Evolutionary conservation across 371 early-diverging fungal species (phyloP).

Genomic region (Mortierella sp.): DNA sequence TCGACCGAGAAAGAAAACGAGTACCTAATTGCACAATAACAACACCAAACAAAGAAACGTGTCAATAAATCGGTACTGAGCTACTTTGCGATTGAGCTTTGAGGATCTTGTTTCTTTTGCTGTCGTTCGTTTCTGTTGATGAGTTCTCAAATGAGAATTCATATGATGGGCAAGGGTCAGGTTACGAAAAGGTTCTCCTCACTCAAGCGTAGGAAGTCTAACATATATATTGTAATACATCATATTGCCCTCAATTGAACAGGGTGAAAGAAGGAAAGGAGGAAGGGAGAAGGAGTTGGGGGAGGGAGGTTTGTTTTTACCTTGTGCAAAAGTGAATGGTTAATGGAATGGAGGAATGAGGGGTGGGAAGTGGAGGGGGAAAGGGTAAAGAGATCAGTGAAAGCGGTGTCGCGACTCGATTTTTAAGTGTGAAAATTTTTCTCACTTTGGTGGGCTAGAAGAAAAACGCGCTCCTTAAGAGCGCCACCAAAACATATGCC

Average conservation of each 20-base stretch:
- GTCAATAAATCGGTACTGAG: background rate
- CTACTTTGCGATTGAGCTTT: too few species aligned
- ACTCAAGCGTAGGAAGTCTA: slow-evolving; percentile 38
- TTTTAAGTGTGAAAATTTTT: slow-evolving; percentile 6
- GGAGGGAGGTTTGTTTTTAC: background rate
- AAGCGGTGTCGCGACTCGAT: background rate
- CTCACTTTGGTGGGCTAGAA: background rate
- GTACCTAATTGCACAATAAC: too few species aligned
- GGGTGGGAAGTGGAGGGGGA: background rate
- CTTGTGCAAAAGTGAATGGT: background rate
- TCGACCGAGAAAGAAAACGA: background rate
- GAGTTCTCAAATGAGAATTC: background rate
- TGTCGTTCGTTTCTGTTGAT: background rate
- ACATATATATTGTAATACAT: slow-evolving; percentile 52
- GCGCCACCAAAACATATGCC: background rate
- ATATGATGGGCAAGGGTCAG: slow-evolving; percentile 15
- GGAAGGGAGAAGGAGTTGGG: too few species aligned
- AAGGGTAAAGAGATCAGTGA: slow-evolving; percentile 1
- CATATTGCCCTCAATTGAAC: slow-evolving; percentile 25
- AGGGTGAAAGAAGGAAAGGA: background rate
- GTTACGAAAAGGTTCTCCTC: slow-evolving; percentile 50
- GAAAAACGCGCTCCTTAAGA: background rate
- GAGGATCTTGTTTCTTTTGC: background rate
- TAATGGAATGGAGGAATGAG: background rate
- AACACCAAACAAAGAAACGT: too few species aligned